These are phyloP conservation scores for Rubroboletus pulcherrimus DNA, from an alignment of 768 basidiomycete species.

Conservation along the genomic window DNA sequence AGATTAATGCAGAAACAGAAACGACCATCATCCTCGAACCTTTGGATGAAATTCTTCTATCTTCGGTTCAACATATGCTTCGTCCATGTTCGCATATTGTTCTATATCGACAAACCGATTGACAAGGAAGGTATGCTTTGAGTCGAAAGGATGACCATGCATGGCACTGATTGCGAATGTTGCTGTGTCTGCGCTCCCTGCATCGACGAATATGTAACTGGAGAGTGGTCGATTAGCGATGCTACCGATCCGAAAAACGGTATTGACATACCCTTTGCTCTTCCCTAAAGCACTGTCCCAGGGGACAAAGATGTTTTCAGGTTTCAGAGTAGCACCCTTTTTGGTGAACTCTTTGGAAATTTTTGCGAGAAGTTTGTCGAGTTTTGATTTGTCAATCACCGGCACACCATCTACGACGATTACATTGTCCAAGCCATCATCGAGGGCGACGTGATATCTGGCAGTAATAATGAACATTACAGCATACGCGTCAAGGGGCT, in stretches of 20 bases:
- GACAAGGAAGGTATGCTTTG: conserved; percentile 78
- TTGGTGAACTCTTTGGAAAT: conserved; percentile 80
- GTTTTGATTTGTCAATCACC: conserved; percentile 80
- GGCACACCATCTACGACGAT: conserved; percentile 93
- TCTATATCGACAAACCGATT: conserved; percentile 92
- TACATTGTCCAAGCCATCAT: conserved; percentile 86
- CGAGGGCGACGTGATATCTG: conserved; percentile 83
- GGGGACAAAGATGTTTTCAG: conserved; percentile 80
- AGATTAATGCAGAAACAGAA: conserved; percentile 5
- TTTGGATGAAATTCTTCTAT: conserved; percentile 70
- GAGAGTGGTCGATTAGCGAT: background rate
- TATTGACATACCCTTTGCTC: conserved; percentile 78
- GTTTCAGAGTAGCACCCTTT: conserved; percentile 72
- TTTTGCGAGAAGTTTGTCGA: conserved; percentile 76
- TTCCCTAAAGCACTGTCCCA: conserved; percentile 81
- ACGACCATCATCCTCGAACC: conserved; percentile 38
- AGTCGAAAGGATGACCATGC: conserved; percentile 81
- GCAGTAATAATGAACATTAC: conserved; percentile 5
- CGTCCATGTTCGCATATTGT: conserved; percentile 70
- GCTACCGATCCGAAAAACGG: background rate
- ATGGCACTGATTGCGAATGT: conserved; percentile 60
- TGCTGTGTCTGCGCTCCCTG: conserved; percentile 67
- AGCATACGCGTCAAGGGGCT: background rate
- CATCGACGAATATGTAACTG: conserved; percentile 84
- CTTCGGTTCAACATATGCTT: conserved; percentile 73